phyloP scores from a whole-genome alignment of 1,284 basidiomycete genomes.

The Sphagnurus paluster region DNA sequence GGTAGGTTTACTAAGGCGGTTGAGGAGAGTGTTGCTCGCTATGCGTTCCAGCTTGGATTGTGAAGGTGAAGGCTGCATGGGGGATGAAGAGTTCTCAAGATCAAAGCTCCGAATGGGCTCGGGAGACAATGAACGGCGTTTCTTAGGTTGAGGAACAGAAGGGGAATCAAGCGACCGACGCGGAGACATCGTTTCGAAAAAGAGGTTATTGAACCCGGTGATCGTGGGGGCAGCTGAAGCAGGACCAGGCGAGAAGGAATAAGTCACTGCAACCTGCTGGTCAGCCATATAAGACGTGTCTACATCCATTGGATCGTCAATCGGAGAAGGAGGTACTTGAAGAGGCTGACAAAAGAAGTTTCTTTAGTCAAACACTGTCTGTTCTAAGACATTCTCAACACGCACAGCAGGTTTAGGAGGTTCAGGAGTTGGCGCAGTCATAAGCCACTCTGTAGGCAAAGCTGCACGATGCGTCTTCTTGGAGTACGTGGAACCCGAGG shows the following conservation, averaged over 20 bases:
- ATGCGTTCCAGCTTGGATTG: conserved; percentile 64
- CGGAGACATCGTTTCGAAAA: conserved; percentile 59
- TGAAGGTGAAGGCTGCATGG: conserved; percentile 65
- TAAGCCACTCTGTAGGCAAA: conserved; percentile 65
- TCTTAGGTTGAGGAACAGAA: conserved; percentile 48
- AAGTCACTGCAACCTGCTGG: conserved; percentile 24
- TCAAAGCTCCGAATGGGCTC: conserved; percentile 42
- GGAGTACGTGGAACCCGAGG: conserved; percentile 37
- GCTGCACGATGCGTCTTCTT: conserved; percentile 61
- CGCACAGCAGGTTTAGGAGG: conserved; percentile 26
- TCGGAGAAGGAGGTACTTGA: conserved; percentile 38
- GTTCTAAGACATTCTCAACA: neutral
- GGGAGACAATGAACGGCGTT: conserved; percentile 71
- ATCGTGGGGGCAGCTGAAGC: conserved; percentile 53
- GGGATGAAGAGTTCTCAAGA: conserved; percentile 51
- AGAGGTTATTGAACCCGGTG: conserved; percentile 56
- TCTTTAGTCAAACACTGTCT: conserved; percentile 3
- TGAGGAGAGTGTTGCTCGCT: conserved; percentile 42
- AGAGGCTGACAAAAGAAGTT: conserved; percentile 31
- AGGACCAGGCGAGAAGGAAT: conserved; percentile 40
- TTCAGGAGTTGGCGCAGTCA: conserved; percentile 26
- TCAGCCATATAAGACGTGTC: conserved; percentile 52
- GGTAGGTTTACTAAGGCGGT: conserved; percentile 53
- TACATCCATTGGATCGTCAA: conserved; percentile 75
- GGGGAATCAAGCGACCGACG: conserved; percentile 43